Percentiles rank a stretch among this genome's conserved stretches.
Conservation (phyloP, 176 grass and related monocot species). For the Aegilops bicornis region DNA sequence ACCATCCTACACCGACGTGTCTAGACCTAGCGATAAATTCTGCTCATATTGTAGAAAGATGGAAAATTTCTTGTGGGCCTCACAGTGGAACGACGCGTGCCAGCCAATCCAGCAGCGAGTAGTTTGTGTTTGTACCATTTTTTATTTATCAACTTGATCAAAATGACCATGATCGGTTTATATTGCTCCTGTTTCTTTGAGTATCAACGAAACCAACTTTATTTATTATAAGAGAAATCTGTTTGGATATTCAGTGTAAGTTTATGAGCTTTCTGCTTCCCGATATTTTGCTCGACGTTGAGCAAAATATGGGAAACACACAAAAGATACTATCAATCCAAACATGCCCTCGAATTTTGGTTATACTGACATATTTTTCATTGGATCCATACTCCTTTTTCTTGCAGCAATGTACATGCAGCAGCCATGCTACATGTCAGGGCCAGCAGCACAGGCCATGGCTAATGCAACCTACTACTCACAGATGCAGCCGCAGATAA, state of each 20-base stretch:
- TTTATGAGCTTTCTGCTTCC: too few species aligned
- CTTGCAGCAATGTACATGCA: conserved; percentile 37
- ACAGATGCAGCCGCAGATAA: too few species aligned
- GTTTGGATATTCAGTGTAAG: too few species aligned
- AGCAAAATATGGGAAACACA: too few species aligned
- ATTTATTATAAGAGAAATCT: too few species aligned
- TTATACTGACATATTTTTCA: not conserved
- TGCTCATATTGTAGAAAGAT: not conserved
- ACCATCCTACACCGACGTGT: too few species aligned
- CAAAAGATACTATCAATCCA: too few species aligned
- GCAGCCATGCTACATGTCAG: conserved; percentile 15
- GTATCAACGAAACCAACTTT: too few species aligned
- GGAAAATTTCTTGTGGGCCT: not conserved
- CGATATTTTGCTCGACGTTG: too few species aligned
- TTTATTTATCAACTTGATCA: not conserved
- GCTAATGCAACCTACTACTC: conserved; percentile 29
- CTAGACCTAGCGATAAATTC: not conserved
- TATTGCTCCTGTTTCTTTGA: not conserved
- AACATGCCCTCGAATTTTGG: too few species aligned
- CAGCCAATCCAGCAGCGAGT: not conserved
- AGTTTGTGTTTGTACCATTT: not conserved
- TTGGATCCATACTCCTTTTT: not conserved
- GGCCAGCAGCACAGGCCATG: not conserved
- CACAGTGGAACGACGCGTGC: not conserved
- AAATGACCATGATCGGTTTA: not conserved